Evolutionary conservation across 2,329 filamentous ascomycete genomes (phyloP), one percentile per base, ranked within the genome.

Genomic region (Fusarium fujikuroi): DNA sequence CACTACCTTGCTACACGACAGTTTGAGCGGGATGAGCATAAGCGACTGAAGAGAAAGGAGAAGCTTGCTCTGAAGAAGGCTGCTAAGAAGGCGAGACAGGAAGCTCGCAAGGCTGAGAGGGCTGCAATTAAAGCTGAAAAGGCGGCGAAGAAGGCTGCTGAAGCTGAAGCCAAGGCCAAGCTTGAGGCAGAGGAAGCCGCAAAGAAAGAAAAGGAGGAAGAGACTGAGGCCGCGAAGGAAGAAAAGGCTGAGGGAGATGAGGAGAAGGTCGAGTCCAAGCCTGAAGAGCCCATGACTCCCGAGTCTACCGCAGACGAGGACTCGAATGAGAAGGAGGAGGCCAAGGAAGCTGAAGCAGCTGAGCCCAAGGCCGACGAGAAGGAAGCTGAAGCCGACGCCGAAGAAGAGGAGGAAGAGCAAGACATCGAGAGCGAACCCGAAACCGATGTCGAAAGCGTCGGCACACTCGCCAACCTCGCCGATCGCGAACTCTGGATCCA

Each of bases 31-130:
- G 67, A 70, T 3, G 67, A 78, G 39, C 77, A 72, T 21, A 74
- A 54, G 30, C 60, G 63, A 8, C 54, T 72, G 75, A 92, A 90
- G 78, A 94, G 93, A 80, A 95, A 93, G 83, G 95, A 94, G 81
- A 94, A 92, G 83, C 93, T 92, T 85, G 95, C 93, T 87, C 88
- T 88, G 36, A 93, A 91, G 81, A 93, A 93, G 84, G 89, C 91
- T 10, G 75, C 84, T 67, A 81, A 83, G 52, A 80, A 78, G 66
- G 70, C 66, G 4, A 72, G 53, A 36, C 60, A 66, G 32, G 67
- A 56, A 5, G 69, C 71, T 6, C 62, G 54, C 0, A 68, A 67
- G 28, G 73, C 73, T n/a, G 74, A 70, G 42, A 78, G 69, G 46
- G 71, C 62, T 9, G 73, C 67, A 16, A 32, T 62, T 10, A 77